Evolutionary conservation across 805 yeast species (phyloP), one percentile per base, ranked within the genome.

Genomic region (Starmera quercuum): DNA sequence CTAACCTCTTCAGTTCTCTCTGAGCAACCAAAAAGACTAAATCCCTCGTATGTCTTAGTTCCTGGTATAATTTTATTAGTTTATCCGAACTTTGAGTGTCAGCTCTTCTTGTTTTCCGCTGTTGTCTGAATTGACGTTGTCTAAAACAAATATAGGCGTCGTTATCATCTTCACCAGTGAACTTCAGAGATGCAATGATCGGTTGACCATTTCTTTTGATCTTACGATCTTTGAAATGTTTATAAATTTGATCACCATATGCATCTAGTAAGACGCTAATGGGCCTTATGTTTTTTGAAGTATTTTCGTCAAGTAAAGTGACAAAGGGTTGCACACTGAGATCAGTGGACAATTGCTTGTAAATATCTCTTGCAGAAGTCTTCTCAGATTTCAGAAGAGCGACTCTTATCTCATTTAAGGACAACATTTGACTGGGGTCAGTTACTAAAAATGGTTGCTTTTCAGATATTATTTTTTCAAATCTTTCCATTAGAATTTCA

Each of bases 111-210:
- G 98, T 92, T 57, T 92, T 92, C 57, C 98, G 81, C 20, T 94
- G 92, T 53, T 84, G 97, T 44, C 98, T 76, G 44, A 86, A 81
- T 52, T 88, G 97, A 57, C 98, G 81, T 45, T 96, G 78, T 50
- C 98, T 75, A 66, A 92, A 92, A 63, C 97, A 86, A 26, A 86
- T 81, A 57, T 92, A 92, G 2, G 98, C 97, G 56, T 92, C 97
- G 39, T 73, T 74, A 49, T 88, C 97, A 49, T 88, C 97, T 51
- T 87, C 87, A 38, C 85, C 92, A 36, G 74, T 75, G 54, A 84
- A 87, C 54, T 78, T 83, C 32, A 92, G 64, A 12, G 68, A 57
- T 4, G 97, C 95, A 44, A 75, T 71, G 15, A 92, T 72, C 4
- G 82, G 58, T 45, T 73, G 72, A 21, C 97, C 97, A 19, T 65